Percentiles rank a stretch among this genome's conserved stretches.
Evolutionary conservation across 2,329 filamentous ascomycete species (phyloP).

Genomic region (Fusarium aywerte): DNA sequence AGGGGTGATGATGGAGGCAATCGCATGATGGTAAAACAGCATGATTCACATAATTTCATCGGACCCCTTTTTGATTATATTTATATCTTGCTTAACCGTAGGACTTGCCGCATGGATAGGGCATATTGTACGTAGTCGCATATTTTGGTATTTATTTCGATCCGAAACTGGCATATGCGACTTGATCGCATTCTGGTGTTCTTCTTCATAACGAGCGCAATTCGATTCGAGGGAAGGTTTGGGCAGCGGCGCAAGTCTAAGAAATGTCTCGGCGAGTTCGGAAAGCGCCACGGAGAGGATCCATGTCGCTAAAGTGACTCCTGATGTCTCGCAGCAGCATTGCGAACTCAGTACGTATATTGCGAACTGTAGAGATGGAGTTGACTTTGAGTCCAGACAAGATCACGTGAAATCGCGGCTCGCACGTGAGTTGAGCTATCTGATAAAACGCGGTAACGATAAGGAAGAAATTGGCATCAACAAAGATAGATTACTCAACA

Average conservation of each 20-base stretch:
- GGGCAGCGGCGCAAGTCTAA: constrained; percentile 5
- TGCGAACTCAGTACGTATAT: constrained; percentile 6
- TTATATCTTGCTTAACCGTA: background rate
- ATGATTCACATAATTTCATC: background rate
- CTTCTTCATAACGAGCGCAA: constrained; percentile 13
- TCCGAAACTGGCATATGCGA: constrained; percentile 10
- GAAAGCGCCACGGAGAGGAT: background rate
- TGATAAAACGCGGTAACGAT: constrained; percentile 20
- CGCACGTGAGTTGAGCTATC: constrained; percentile 2
- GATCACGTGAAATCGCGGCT: constrained; percentile 42
- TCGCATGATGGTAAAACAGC: constrained; percentile 31
- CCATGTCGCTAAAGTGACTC: background rate
- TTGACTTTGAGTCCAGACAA: background rate
- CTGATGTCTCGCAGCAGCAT: constrained; percentile 9
- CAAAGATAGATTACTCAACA: constrained; percentile 4
- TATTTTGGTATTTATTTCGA: background rate
- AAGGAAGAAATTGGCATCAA: constrained; percentile 3
- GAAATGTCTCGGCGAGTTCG: constrained; percentile 27
- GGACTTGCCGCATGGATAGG: background rate
- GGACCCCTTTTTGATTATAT: background rate
- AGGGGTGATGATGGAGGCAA: constrained; percentile 40
- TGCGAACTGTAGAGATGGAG: constrained; percentile 11
- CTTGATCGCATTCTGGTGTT: constrained; percentile 17
- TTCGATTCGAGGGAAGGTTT: background rate
- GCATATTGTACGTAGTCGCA: too few relatives aligned